phyloP scores from a whole-genome alignment of 2,329 filamentous ascomycete species.

The Whalleya microplaca region DNA sequence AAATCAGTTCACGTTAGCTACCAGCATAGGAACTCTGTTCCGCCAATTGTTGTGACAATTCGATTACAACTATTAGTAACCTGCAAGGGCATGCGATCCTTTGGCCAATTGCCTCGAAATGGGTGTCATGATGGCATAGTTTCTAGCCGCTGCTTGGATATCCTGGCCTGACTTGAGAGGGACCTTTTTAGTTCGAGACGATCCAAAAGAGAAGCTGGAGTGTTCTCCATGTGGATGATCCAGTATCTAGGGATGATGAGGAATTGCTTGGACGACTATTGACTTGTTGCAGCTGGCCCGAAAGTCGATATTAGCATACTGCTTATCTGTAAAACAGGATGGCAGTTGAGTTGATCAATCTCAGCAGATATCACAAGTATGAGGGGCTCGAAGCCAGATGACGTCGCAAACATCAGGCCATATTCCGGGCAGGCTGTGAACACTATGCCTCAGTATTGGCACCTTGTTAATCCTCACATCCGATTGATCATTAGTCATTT shows the following conservation, averaged over 20 bases:
- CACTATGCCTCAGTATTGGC: background rate
- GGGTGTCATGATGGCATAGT: no score
- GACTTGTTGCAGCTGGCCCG: background rate
- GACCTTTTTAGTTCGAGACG: no score
- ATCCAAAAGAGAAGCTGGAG: no score
- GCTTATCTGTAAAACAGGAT: background rate
- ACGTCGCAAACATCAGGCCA: background rate
- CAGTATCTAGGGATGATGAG: background rate
- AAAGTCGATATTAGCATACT: background rate
- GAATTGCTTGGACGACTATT: background rate
- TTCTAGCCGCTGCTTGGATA: no score
- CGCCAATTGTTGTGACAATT: no score
- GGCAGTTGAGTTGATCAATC: background rate
- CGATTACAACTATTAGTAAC: no score
- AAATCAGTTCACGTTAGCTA: no score
- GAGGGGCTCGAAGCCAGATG: background rate
- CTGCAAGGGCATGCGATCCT: no score
- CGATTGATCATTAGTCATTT: background rate
- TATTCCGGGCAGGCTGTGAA: background rate
- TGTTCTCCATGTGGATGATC: background rate
- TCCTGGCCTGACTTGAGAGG: no score
- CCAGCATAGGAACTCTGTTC: no score
- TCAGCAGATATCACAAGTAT: background rate
- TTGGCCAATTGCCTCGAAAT: no score
- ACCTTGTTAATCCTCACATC: background rate